Base-by-base conservation (phyloP, 169 alveolate genomes). In the Plasmodium gaboni region DNA sequence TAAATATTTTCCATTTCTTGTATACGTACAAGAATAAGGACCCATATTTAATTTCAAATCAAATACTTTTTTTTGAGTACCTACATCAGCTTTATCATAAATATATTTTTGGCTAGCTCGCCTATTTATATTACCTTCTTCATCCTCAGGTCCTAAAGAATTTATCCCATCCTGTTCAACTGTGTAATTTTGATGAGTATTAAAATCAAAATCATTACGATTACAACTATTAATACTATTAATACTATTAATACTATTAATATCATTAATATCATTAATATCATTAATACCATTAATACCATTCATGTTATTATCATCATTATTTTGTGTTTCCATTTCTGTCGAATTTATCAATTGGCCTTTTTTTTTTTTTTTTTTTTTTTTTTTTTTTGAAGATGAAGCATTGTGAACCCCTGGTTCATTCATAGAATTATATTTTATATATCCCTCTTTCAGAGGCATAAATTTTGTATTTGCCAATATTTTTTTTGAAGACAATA, bases 1-100 rank as follows among this genome's bases (percentile, higher is more conserved):
- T 87, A 98, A 90, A 88, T 95, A 94, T 51, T 96, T 94, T 3
- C 99, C 99, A 92, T 97, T 97, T 67, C 95, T 92, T 3, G 99
- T 95, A 88, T 96, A 96, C 65, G 96, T 97, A 64, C 97, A 59
- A 19, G 63, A 51, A 93, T 98, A 98, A 4, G 99, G 98, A 1
- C 99, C 99, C 78, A 94, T 90, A 8, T 64, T 72, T 26, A 94
- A 59, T 57, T 74, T 87, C 50, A 94, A 38, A 48, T 90, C 74
- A n/a, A 93, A 17, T 1, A 83, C 73, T 48, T 86, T 86, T 61
- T 86, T 69, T 32, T 86, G 70, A 3, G 87, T 86, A 22, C 92
- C 92, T 24, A 86, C 69, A 61, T 86, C 92, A 38, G 92, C 92
- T 1, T 19, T 46, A n/a, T 71, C 64, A 57, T 71, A 86, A 3